Base-by-base conservation (phyloP, 768 basidiomycete genomes). In the Lactarius deliciosus region DNA sequence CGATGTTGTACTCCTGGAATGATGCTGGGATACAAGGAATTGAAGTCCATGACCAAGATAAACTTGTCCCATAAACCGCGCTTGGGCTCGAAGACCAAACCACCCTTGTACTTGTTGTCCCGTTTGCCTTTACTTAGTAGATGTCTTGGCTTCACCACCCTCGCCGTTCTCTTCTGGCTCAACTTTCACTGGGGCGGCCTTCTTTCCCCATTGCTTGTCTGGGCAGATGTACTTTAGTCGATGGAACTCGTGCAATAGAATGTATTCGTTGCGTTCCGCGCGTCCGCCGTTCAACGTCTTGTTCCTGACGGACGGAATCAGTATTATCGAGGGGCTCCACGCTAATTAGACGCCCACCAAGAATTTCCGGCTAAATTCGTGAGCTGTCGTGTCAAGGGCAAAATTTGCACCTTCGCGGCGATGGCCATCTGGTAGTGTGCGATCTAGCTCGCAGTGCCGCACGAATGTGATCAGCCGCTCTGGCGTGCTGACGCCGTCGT, bases 1-100 rank as follows among this genome's bases (percentile, higher is more conserved):
- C 97, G 71, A 99, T 98, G 75, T 99, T 98, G 75, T 92, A 99
- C 81, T 99, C 97, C 74, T 98, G 97, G 97, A 57, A 99, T 99
- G 80, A 99, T 99, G 76, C 92, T 95, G 7, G 97, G 97, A 75
- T 99, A 99, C 64, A 99, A 82, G 68, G 95, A 97, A 78, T 99
- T 99, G 87, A 98, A 99, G 77, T 99, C 97, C 97, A 99, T 99
- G 77, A 99, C 97, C 20, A 99, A 83, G 77, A 98, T 91, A 74
- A 83, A 97, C 72, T 89, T 96, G 80, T 98, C 97, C 92, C 94
- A 98, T 47, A 99, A 80, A 13, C 96, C 94, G 62, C 92, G 83
- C 79, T 97, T 96, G 2, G 97, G 97, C 65, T 97, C 93, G 70
- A 99, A 95, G 22, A 99, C 97, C 61, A 98, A 83, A 77, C 97